Evolutionary conservation across 2,329 filamentous ascomycete species (phyloP), one percentile per base, ranked within the genome.

Genomic region (Colletotrichum higginsianum): DNA sequence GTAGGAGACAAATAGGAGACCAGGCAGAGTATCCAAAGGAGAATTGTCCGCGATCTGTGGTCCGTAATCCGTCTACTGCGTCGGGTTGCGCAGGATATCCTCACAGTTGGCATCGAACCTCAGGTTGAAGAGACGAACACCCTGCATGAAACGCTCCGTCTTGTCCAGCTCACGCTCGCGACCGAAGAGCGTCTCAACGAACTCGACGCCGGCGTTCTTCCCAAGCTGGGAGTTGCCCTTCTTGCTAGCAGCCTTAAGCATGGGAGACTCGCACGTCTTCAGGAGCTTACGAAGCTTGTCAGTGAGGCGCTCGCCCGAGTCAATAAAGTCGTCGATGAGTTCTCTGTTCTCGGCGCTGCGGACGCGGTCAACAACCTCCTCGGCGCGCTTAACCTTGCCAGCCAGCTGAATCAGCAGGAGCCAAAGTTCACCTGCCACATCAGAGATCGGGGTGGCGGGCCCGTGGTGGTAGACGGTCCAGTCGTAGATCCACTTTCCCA

Each of bases 401-500:
- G 95, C 93, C 56, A 98, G 88, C 83, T 98, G 94, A 81, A 98
- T 98, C 71, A 98, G 89, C 60, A 98, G 88, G 30, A 98, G 89
- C 96, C 96, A 99, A 66, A 99, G 88, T 78, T 98, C 95, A 76
- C 96, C 96, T 2, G 96, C 95, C 82, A 97, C 92, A 75, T 98
- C 95, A 64, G 95, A 90, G 79, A 98, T 94, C 61, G 95, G 94
- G 13, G 93, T 94, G 50, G 90, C 89, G 16, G 94, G 90, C 47
- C 94, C 94, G 76, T 97, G 92, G 80, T 93, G 92, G 85, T 94
- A 98, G 74, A 98, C 94, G 21, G 96, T 98, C 96, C 96, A 99
- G 87, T 98, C 96, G 83, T 98, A 99, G 79, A 99, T 97, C 96
- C 96, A 99, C 84, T 98, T 98, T 79, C 96, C 96, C 40, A 99